phyloP scores from a whole-genome alignment of 2,329 filamentous ascomycete species.

The Microdochium trichocladiopsis region DNA sequence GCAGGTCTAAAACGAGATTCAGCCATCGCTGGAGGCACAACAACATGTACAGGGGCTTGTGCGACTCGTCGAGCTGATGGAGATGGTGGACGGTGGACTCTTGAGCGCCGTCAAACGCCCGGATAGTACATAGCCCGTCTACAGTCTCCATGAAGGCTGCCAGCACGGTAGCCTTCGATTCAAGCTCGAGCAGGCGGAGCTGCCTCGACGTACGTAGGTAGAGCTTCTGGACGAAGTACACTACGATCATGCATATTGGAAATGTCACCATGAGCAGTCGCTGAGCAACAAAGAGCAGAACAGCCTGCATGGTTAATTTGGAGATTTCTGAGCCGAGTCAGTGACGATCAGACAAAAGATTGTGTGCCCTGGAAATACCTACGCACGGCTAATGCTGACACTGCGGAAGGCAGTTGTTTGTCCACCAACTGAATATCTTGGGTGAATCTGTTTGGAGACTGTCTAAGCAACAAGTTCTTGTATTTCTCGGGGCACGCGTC shows the following conservation, averaged over 20 bases:
- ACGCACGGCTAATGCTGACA: constrained; percentile 26
- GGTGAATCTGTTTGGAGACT: background rate
- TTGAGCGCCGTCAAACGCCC: constrained; percentile 40
- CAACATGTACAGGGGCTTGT: constrained; percentile 41
- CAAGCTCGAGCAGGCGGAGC: constrained; percentile 44
- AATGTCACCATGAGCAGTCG: constrained; percentile 26
- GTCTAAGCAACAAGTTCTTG: background rate
- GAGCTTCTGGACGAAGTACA: constrained; percentile 40
- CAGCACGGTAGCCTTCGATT: constrained; percentile 40
- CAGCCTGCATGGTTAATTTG: constrained; percentile 24
- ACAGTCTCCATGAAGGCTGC: constrained; percentile 43
- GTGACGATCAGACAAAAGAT: constrained; percentile 15
- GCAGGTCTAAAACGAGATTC: constrained; percentile 36
- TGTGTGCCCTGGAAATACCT: constrained; percentile 31
- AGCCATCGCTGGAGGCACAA: constrained; percentile 43
- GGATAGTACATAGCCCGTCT: constrained; percentile 37
- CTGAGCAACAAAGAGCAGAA: constrained; percentile 23
- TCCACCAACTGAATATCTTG: constrained; percentile 11
- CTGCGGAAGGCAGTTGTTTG: constrained; percentile 8
- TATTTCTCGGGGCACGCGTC: too few species aligned
- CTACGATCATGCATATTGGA: constrained; percentile 29
- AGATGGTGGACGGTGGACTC: constrained; percentile 27
- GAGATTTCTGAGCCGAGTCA: background rate
- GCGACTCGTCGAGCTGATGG: constrained; percentile 31
- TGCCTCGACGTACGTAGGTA: constrained; percentile 51